Evolutionary conservation across 108 stramenopile genomes (phyloP), one percentile per base, ranked within the genome.

Genomic region (Fragilariopsis cylindrus): DNA sequence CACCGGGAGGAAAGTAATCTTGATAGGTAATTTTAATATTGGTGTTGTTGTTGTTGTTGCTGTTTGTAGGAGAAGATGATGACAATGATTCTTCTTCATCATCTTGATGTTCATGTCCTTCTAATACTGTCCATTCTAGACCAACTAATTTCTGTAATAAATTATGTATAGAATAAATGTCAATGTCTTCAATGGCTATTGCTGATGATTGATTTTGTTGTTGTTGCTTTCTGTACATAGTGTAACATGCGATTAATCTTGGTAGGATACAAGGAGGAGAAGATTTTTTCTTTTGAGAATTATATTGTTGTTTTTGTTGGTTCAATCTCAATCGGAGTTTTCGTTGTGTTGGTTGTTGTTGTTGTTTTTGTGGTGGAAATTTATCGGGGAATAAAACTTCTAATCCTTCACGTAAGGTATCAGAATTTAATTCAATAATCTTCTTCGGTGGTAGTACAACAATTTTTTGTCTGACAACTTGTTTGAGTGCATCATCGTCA

Each of bases 121-220:
- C 67, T 30, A 70, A 56, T 18, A 70, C 18, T 30, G 21, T 62
- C 42, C 70, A 19, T 66, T 77, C 76, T 30, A 77, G 48, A 6
- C 71, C 60, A 15, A 77, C 76, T 42, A 77, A 0, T 45, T 57
- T 60, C 2, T 68, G 13, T 3, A 77, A n/a, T 12, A 66, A 43
- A 18, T 46, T 48, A 2, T 30, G 64, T 15, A 77, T 77, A 39
- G 64, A 19, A 46, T 53, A 9, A n/a, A 77, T 6, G 0, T 12
- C 3, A 40, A 77, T 6, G 15, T 12, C 3, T 63, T 72, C 11
- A 18, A 62, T 19, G 19, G 56, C 56, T 30, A 30, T 12, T 3
- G 60, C 4, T 50, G 50, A 53, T 21, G 11, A 8, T 53, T 39
- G 15, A 40, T 12, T 60, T 11, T 46, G 43, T n/a, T 48, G 67